Conservation (phyloP, 202 grass and related monocot genomes). For the Musa balbisiana region DNA sequence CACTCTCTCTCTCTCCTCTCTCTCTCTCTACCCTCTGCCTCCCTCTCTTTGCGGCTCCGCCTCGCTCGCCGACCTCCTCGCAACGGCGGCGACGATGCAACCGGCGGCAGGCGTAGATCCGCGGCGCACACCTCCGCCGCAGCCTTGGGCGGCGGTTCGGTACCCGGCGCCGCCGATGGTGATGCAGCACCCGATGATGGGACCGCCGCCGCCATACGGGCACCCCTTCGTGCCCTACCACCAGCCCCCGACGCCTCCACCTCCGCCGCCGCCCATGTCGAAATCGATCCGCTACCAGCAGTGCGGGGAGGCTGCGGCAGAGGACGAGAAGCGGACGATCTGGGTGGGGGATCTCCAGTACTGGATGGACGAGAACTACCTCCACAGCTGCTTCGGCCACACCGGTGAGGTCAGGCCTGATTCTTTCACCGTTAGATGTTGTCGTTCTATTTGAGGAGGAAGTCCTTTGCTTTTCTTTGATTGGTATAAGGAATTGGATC, state of each 20-base stretch:
- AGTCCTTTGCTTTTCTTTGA: not conserved
- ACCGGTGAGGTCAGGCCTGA: constrained; percentile 3
- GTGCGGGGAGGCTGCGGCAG: not conserved
- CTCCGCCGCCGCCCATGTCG: not conserved
- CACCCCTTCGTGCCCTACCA: not conserved
- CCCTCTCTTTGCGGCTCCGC: not conserved
- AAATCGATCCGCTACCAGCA: not conserved
- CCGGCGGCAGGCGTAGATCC: constrained; percentile 14
- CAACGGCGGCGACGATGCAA: constrained; percentile 16
- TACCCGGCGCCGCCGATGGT: constrained; percentile 6
- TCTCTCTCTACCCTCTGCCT: not conserved
- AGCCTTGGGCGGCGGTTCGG: constrained; percentile 3
- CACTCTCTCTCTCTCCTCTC: not conserved
- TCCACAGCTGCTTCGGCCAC: constrained; percentile 7
- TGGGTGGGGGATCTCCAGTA: constrained; percentile 6
- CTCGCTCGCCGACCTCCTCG: constrained; percentile 1
- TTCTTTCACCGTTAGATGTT: not conserved
- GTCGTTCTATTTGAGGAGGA: not conserved
- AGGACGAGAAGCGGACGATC: constrained; percentile 6
- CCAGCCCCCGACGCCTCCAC: not conserved
- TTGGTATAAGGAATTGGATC: too few relatives aligned
- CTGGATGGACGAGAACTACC: constrained; percentile 8
- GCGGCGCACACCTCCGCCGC: not conserved
- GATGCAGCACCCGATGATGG: constrained; percentile 11
- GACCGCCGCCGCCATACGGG: not conserved